These are phyloP conservation scores for Metschnikowia drakensbergensis DNA, from an alignment of 805 yeast species.

Conservation along the genomic window DNA sequence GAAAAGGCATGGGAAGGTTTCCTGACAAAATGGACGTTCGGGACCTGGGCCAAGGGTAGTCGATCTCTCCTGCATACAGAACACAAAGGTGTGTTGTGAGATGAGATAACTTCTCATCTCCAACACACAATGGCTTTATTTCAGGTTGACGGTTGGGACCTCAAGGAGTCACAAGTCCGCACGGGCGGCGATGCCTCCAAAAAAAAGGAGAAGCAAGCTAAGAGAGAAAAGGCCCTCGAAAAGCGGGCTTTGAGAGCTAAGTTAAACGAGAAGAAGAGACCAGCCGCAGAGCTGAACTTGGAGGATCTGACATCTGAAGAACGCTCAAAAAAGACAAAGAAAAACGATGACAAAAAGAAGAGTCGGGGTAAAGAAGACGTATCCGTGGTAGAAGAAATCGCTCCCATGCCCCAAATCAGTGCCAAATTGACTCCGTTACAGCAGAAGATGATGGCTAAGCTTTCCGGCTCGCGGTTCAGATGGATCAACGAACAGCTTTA, in stretches of 20 bases:
- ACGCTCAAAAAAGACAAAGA: neutral
- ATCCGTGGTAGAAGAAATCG: constrained; percentile 10
- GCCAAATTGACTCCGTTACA: constrained; percentile 77
- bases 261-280: constrained; percentile 9
- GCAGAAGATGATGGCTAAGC: constrained; percentile 90
- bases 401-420: constrained; percentile 18
- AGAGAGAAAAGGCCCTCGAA: constrained; percentile 8
- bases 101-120: constrained; percentile 1
- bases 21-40: too few species aligned
- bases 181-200: constrained; percentile 34
- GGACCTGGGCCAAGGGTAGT: too few species aligned
- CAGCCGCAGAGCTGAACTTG: constrained; percentile 2
- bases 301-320: neutral
- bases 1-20: too few species aligned
- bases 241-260: constrained; percentile 11
- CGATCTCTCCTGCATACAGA: neutral
- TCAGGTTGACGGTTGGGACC: constrained; percentile 79
- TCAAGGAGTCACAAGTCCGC: constrained; percentile 51
- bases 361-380: neutral
- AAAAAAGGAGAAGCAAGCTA: constrained; percentile 23
- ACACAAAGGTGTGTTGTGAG: neutral
- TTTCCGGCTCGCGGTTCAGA: constrained; percentile 92
- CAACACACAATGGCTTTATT: constrained; percentile 58
- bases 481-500: constrained; percentile 98
- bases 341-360: neutral